phyloP scores from a whole-genome alignment of 1,284 basidiomycete species.

The Athelia sp. region DNA sequence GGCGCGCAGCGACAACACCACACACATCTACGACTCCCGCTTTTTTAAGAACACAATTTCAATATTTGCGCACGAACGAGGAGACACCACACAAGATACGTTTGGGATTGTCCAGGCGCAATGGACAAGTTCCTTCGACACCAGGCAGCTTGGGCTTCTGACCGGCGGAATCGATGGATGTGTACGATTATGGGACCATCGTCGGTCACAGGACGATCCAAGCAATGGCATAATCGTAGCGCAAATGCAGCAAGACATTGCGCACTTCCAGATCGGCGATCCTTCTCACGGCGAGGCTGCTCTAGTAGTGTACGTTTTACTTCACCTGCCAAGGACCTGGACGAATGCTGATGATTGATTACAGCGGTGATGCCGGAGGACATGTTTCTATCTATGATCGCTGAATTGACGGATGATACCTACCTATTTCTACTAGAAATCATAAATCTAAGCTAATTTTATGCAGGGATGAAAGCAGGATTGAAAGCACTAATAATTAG shows the following conservation, averaged over 20 bases:
- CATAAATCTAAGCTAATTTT: background rate
- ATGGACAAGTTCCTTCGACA: constrained; percentile 45
- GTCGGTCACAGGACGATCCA: constrained; percentile 28
- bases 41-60: constrained; percentile 41
- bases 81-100: constrained; percentile 23
- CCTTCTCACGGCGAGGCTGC: constrained; percentile 43
- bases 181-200: constrained; percentile 61
- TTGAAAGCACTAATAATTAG: background rate
- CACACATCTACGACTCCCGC: constrained; percentile 60
- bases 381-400: background rate
- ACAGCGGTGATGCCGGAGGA: background rate
- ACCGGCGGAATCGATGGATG: constrained; percentile 66
- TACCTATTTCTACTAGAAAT: background rate
- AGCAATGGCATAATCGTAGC: constrained; percentile 46
- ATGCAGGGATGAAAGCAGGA: background rate
- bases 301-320: constrained; percentile 54
- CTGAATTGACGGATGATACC: background rate
- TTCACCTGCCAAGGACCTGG: background rate
- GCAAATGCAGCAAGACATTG: constrained; percentile 50
- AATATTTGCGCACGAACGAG: constrained; percentile 40
- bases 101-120: constrained; percentile 52
- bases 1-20: constrained; percentile 52
- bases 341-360: background rate
- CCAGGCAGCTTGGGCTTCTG: constrained; percentile 41
- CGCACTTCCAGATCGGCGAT: constrained; percentile 56